Evolutionary conservation across 768 basidiomycete genomes (phyloP).

Genomic region (Suillus alpinus): DNA sequence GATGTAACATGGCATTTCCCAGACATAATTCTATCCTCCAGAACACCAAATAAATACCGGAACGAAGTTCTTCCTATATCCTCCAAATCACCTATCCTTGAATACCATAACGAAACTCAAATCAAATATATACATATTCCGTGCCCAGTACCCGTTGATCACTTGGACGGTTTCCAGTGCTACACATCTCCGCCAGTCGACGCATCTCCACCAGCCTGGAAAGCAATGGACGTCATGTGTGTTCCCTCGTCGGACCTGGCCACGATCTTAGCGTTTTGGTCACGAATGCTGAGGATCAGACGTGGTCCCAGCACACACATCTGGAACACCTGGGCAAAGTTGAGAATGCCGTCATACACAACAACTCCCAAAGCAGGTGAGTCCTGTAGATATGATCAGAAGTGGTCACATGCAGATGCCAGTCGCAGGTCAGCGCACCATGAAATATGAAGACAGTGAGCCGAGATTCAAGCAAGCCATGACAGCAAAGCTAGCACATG

Average conservation of each 20-base stretch:
- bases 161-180: neutral
- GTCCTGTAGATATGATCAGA: neutral
- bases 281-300: neutral
- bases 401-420: neutral
- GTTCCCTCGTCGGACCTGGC: neutral
- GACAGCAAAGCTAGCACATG: neutral
- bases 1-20: too few relatives aligned
- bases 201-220: neutral
- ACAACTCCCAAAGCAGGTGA: neutral
- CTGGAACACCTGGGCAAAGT: neutral
- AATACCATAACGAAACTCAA: too few relatives aligned
- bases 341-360: neutral
- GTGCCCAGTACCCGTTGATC: too few relatives aligned
- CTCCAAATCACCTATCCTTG: too few relatives aligned
- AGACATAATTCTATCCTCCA: too few relatives aligned
- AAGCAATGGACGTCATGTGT: neutral
- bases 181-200: neutral
- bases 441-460: neutral
- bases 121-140: too few relatives aligned
- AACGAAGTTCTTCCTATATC: too few relatives aligned
- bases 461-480: neutral
- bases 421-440: neutral
- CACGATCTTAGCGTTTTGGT: neutral
- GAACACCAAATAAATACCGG: too few relatives aligned
- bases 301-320: neutral